Evolutionary conservation across 495 filamentous ascomycete species (phyloP).

Genomic region (Pseudotulostoma volvatum): DNA sequence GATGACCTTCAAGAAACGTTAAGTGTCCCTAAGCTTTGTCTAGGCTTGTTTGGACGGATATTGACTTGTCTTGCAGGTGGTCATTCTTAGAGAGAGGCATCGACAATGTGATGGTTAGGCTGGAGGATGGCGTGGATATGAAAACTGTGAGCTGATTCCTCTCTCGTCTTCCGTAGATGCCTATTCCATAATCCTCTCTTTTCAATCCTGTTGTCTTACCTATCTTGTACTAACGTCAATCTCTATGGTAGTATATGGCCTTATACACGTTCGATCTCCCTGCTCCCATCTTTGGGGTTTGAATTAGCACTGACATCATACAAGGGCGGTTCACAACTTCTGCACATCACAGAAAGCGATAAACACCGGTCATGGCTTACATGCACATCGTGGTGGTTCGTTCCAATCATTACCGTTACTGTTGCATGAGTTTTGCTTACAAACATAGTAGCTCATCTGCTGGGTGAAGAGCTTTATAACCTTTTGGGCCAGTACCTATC

Average conservation of each 20-base stretch:
- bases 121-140: constrained; percentile 88
- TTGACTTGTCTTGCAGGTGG: no score
- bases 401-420: constrained; percentile 12
- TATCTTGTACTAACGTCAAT: background rate
- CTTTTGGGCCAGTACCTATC: constrained; percentile 73
- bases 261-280: constrained; percentile 65
- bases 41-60: no score
- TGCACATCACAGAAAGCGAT: constrained; percentile 96
- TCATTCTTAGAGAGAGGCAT: constrained; percentile 73
- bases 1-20: constrained; percentile 79
- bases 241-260: constrained; percentile 64
- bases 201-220: no score
- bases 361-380: constrained; percentile 30
- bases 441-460: constrained; percentile 54
- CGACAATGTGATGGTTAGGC: constrained; percentile 77
- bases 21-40: constrained; percentile 20
- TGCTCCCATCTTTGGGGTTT: constrained; percentile 6
- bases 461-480: constrained; percentile 93
- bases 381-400: constrained; percentile 65
- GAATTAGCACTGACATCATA: constrained; percentile 3
- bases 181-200: no score
- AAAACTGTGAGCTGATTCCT: constrained; percentile 42
- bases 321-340: constrained; percentile 91
- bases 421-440: constrained; percentile 3
- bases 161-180: constrained; percentile 1